Evolutionary conservation across 192 early-diverging fungal genomes (phyloP), one percentile per base, ranked within the genome.

Genomic region (Diversispora epigaea): DNA sequence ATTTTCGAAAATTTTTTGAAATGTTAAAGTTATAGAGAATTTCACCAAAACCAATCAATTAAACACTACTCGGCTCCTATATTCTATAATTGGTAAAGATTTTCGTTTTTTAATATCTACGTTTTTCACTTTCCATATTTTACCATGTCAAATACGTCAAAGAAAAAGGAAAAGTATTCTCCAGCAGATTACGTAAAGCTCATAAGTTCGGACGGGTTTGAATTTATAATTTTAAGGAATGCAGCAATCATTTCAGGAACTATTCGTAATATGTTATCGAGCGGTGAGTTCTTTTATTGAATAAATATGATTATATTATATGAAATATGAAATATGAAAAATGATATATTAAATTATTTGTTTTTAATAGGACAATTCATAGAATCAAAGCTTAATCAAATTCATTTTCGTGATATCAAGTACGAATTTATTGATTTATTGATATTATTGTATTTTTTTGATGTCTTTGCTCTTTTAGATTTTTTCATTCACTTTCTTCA

Each of bases 341-440:
- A n/a, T 12, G 11, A 9, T 43, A 45, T 56, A 52, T 50, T 80
- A 40, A 45, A 19, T 44, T 49, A 55, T 67, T 47, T 65, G 19
- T 44, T 19, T 68, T 69, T 4, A 12, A 52, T 80, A 92, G 93
- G 92, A 17, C 91, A 93, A 77, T 99, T 99, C 77, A 91, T 91
- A 61, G 97, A 99, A 83, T 91, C 94, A 0, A 77, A 92, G 39
- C 93, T 94, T 63, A 95, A 92, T 79, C 87, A 91, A 56, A 91
- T 99, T 57, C 85, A 85, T 21, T 95, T 99, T 73, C 86, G 91
- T 12, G 96, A 96, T 69, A 98, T 99, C 79, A 96, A 93, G 93
- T 93, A 89, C 40, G 54, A 77, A 21, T 47, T 46, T 68, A 10
- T 15, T 41, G 77, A 17, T 14, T 60, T 47, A 17, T 15, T 58